Base-by-base conservation (phyloP, 805 yeast species). In the Myxozyma vanderwaltii region DNA sequence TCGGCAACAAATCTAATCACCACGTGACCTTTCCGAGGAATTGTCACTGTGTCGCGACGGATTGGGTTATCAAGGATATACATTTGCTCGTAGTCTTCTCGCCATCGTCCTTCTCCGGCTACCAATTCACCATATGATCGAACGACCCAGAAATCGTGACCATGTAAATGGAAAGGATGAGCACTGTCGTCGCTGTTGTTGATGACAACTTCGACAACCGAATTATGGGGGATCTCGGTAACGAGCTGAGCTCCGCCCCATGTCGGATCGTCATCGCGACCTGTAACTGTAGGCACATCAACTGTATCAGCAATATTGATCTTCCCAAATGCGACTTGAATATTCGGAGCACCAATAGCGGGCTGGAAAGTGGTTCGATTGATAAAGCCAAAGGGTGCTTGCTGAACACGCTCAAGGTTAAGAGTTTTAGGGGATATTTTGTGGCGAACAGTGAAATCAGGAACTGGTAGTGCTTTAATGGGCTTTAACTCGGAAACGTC, bases 1-100 rank as follows among this genome's bases (percentile, higher is more conserved):
- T 88, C 86, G 50, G 98, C 96, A 71, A 82, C 83, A 79, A 90
- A 92, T 73, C 98, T 82, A 64, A 92, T 71, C 29, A 89, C 91
- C 69, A 90, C 82, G 76, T 89, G 86, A 1, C 97, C 91, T 70
- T 86, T 88, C 24, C 95, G 89, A 71, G 84, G 81, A 48, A 88
- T 89, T 68, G 85, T 86, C 10, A 88, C 76, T 10, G 87, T 83
- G 72, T 92, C 98, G 77, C 99, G 86, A 61, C 82, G 76, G 84
- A 88, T 81, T 63, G 98, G 97, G 68, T 79, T 76, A 53, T 83
- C 83, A 38, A 95, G 92, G 5, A 29, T 23, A 17, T 49, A 55
- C 74, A 78, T 15, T 74, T 74, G 44, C 4, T 17, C 41, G 17
- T 45, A 45, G 4, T 40, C 26, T 26, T 58, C 43, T 6, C 38